Base-by-base conservation (phyloP, 441 rosid species). In the Pelargonium cotyledonis region DNA sequence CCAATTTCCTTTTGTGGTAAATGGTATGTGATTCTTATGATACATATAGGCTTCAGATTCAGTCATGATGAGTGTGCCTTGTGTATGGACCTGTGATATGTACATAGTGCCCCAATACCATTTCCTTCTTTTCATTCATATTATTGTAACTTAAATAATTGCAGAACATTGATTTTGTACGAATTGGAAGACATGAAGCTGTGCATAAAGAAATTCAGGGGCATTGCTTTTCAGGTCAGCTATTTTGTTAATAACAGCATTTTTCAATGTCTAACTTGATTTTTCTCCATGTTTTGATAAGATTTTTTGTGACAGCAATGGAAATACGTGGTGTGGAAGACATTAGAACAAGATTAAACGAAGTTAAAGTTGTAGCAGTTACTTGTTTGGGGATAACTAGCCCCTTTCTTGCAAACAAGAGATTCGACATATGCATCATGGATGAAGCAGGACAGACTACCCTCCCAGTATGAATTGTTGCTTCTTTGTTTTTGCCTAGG, bases 371-470 rank as follows among this genome's bases (percentile, higher is more conserved):
- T 76, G 98, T 92, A 81, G 98, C 91, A 66, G 89, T 83, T 64
- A 92, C 97, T 15, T 95, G 99, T 82, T 78, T 92, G 81, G 99
- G 99, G 76, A 83, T 90, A 75, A 86, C 83, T 43, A 95, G 86
- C 80, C 96, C 98, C 15, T 86, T 92, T 70, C 97, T 92, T 78
- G 83, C 85, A 63, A 84, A 85, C 77, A 88, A 86, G 89, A 87
- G 77, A 76, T 95, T 95, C 76, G 98, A 95, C 65, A 85, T 95
- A 7, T 95, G 99, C 84, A 92, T 90, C 72, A 85, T 92, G 84
- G 99, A 95, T 79, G 99, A 95, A 85, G 99, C 99, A 74, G 99
- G 98, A 78, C 98, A 95, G 86, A 90, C 84, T 70, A 89, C 96
- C 65, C 83, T 92, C 65, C 99, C 98, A 11, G 99, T 89, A 82